Percentiles rank a stretch among this genome's conserved stretches.
phyloP scores from a whole-genome alignment of 1,284 basidiomycete species.

The Marasmius oreades region DNA sequence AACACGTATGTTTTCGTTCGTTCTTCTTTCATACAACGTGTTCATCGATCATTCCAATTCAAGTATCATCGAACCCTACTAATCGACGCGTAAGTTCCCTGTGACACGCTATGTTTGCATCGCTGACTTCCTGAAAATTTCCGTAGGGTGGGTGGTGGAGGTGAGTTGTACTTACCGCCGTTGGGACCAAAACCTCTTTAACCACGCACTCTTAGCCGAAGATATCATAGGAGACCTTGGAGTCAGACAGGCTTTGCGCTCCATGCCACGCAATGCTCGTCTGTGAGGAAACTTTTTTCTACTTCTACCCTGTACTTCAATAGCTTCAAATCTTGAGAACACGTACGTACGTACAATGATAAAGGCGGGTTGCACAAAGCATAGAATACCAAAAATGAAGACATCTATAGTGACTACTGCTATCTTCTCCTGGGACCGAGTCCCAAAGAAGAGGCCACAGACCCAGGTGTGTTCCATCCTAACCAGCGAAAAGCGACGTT shows the following conservation, averaged over 20 bases:
- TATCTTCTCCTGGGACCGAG: background rate
- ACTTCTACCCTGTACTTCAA: background rate
- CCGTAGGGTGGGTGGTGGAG: constrained; percentile 37
- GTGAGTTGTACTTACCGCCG: constrained; percentile 19
- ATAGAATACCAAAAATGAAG: background rate
- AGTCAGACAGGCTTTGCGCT: constrained; percentile 58
- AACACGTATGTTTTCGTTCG: constrained; percentile 46
- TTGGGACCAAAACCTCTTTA: constrained; percentile 1
- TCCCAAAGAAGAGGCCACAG: constrained; percentile 8
- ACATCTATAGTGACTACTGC: background rate
- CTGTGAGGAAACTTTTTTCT: constrained; percentile 24
- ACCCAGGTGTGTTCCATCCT: constrained; percentile 33
- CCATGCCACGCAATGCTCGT: constrained; percentile 54
- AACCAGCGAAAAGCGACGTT: constrained; percentile 74
- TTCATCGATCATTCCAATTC: background rate
- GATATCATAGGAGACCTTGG: constrained; percentile 63
- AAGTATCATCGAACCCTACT: constrained; percentile 60
- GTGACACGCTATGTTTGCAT: background rate
- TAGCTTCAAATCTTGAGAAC: background rate
- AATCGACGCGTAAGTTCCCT: constrained; percentile 44
- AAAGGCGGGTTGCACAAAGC: no score
- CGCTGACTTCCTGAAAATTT: constrained; percentile 6
- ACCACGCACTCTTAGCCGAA: constrained; percentile 36
- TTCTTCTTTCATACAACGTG: constrained; percentile 12
- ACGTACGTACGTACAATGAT: background rate